These are phyloP conservation scores for Rubroboletus pulcherrimus DNA, from an alignment of 768 basidiomycete genomes.

Conservation along the genomic window DNA sequence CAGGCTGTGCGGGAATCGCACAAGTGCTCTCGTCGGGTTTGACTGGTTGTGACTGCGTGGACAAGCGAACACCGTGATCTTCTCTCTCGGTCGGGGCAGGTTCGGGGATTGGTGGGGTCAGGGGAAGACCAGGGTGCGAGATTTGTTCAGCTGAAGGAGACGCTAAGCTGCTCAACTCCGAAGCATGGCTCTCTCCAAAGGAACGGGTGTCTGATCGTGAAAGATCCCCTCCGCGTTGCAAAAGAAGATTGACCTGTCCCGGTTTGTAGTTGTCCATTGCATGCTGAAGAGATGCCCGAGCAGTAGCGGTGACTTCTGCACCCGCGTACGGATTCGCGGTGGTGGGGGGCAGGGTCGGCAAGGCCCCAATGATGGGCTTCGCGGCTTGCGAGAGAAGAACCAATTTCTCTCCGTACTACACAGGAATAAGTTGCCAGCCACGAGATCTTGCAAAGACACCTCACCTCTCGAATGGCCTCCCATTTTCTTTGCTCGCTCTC, in stretches of 20 bases:
- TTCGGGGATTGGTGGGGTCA: constrained; percentile 40
- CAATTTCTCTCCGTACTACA: constrained; percentile 78
- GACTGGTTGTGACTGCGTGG: neutral
- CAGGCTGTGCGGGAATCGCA: constrained; percentile 21
- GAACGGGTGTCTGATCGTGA: constrained; percentile 71
- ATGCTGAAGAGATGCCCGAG: constrained; percentile 71
- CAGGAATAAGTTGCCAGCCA: neutral
- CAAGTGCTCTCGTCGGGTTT: constrained; percentile 23
- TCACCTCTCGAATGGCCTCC: constrained; percentile 78
- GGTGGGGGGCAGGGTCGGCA: constrained; percentile 69
- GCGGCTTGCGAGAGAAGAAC: constrained; percentile 71
- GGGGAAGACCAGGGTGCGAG: constrained; percentile 35
- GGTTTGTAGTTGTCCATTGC: constrained; percentile 77
- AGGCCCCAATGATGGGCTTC: constrained; percentile 52
- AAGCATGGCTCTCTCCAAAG: constrained; percentile 82
- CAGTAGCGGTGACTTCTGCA: constrained; percentile 57
- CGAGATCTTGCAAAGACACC: constrained; percentile 1
- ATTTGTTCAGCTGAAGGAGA: constrained; percentile 25
- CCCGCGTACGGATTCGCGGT: constrained; percentile 55
- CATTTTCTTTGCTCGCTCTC: constrained; percentile 78
- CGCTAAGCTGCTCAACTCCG: constrained; percentile 60
- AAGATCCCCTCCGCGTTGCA: constrained; percentile 48
- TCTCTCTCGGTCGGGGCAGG: constrained; percentile 9
- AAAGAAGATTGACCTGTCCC: constrained; percentile 55
- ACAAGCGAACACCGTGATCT: constrained; percentile 5